Conservation (phyloP, 352 stramenopile genomes). For the Globisporangium canariense region DNA sequence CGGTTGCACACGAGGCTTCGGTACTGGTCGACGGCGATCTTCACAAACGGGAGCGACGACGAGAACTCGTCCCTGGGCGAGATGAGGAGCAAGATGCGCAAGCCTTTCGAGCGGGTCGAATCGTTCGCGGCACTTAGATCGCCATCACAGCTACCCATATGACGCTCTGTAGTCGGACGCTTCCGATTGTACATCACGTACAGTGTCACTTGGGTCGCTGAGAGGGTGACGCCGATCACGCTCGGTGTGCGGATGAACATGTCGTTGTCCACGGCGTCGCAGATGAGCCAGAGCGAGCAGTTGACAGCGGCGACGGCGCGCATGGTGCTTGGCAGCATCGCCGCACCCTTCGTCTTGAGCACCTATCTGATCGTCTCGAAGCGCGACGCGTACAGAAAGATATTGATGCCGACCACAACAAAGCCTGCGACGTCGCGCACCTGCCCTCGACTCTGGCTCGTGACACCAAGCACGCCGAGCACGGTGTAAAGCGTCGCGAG, state of each 20-base stretch:
- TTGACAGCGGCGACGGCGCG: slow-evolving; percentile 40
- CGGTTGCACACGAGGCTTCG: background rate
- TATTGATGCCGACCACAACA: slow-evolving; percentile 20
- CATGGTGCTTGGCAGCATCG: slow-evolving; percentile 52
- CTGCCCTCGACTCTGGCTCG: slow-evolving; percentile 23
- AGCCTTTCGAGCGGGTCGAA: background rate
- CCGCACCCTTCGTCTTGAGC: slow-evolving; percentile 23
- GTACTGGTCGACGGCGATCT: background rate
- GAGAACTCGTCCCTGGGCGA: background rate
- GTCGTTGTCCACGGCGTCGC: slow-evolving; percentile 42
- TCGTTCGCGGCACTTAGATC: background rate
- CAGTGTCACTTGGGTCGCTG: slow-evolving; percentile 36
- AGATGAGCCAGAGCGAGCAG: slow-evolving; percentile 50
- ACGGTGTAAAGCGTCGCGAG: slow-evolving; percentile 25
- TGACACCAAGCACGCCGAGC: slow-evolving; percentile 24
- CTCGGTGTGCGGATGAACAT: slow-evolving; percentile 45
- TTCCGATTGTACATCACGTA: slow-evolving; percentile 41
- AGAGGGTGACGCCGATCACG: slow-evolving; percentile 29
- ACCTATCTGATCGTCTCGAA: slow-evolving; percentile 33
- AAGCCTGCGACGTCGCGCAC: slow-evolving; percentile 8
- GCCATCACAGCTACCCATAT: background rate
- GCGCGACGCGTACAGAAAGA: slow-evolving; percentile 28
- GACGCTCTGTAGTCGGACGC: background rate
- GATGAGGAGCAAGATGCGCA: background rate
- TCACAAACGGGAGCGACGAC: background rate